These are phyloP conservation scores for Aureobasidium subglaciale DNA, from an alignment of 2,329 filamentous ascomycete genomes.

Conservation along the genomic window DNA sequence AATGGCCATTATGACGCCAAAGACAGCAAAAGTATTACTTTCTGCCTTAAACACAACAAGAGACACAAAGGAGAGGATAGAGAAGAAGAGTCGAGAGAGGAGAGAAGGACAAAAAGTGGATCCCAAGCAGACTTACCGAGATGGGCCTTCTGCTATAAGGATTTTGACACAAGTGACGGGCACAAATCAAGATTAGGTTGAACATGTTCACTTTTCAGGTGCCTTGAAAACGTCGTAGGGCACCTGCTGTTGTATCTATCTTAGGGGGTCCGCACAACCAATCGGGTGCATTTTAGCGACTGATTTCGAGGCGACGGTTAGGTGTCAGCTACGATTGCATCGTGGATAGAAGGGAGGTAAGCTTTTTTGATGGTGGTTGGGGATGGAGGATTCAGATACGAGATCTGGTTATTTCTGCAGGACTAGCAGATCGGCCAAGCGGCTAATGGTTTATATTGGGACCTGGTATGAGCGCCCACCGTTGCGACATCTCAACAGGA, in stretches of 20 bases:
- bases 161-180: neutral
- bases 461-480: neutral
- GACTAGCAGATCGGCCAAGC: neutral
- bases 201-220: neutral
- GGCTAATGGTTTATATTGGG: neutral
- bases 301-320: neutral
- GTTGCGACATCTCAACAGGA: too few relatives aligned
- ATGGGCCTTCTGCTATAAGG: neutral
- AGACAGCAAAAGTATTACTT: neutral
- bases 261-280: neutral
- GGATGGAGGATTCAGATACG: neutral
- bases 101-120: neutral
- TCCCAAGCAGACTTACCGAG: neutral
- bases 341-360: neutral
- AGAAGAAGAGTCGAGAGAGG: neutral
- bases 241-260: too few relatives aligned
- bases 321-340: neutral
- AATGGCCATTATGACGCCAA: neutral
- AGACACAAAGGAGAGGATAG: neutral
- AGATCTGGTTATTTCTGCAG: neutral
- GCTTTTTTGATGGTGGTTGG: neutral
- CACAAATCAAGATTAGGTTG: neutral
- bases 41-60: neutral
- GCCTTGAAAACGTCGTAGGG: too few relatives aligned
- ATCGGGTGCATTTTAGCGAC: too few relatives aligned